These are phyloP conservation scores for Tinospora cordifolia DNA, from an alignment of 164 flowering plant species.

Conservation along the genomic window DNA sequence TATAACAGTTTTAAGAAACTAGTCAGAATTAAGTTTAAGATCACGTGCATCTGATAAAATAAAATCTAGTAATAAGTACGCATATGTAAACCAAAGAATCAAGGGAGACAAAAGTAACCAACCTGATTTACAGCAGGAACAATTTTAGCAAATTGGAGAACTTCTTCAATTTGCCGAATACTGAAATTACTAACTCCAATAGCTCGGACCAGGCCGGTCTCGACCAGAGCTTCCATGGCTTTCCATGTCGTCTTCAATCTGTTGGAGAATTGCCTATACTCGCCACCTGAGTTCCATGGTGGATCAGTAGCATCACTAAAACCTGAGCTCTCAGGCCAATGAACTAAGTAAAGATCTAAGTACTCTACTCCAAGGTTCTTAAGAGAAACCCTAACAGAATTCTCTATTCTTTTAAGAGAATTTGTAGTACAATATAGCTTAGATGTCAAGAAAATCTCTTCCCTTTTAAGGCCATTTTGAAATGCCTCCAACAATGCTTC, in stretches of 20 bases:
- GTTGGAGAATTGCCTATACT: constrained; percentile 42
- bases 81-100: not conserved
- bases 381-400: constrained; percentile 52
- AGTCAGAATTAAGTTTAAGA: no score
- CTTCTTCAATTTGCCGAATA: constrained; percentile 52
- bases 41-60: not conserved
- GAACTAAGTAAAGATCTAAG: constrained; percentile 61
- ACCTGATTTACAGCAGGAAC: constrained; percentile 75
- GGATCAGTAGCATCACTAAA: constrained; percentile 74
- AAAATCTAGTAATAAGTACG: not conserved
- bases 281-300: constrained; percentile 48
- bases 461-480: constrained; percentile 39
- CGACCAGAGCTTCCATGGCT: constrained; percentile 75
- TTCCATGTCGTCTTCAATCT: constrained; percentile 63
- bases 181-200: constrained; percentile 80
- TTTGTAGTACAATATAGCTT: constrained; percentile 51
- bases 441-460: constrained; percentile 61
- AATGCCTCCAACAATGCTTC: constrained; percentile 51
- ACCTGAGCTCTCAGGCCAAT: constrained; percentile 60
- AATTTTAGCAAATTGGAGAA: constrained; percentile 63
- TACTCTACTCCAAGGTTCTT: constrained; percentile 56
- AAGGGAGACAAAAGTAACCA: not conserved
- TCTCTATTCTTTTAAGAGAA: constrained; percentile 54
- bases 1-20: no score
- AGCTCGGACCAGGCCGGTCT: constrained; percentile 58